Base-by-base conservation (phyloP, 441 rosid species). In the Mallotus repandus region DNA sequence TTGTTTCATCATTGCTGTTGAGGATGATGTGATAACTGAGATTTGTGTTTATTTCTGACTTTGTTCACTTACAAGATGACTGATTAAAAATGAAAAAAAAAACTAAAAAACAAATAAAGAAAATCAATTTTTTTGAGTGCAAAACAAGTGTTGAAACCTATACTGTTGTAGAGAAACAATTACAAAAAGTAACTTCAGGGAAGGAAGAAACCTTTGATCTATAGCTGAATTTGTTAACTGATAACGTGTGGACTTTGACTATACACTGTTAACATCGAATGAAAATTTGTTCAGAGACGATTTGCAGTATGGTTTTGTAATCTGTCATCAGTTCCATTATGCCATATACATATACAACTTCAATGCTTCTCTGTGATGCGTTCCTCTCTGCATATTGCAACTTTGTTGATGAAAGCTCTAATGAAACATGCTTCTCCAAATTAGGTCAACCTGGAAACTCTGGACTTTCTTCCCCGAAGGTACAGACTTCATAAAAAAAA, bases 291-390 rank as follows among this genome's bases (percentile, higher is more conserved):
- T 52, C 48, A 21, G 11, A 66, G 53, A 68, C 46, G 7, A 45
- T 62, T 25, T n/a, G 41, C 71, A 54, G 68, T 18, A 35, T 70
- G 35, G 29, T 9, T 70, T 63, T 60, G 64, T 6, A 60, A 11
- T 63, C 56, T 50, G 19, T 52, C 55, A 74, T 71, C 78, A 35
- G 61, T 59, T 67, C 67, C 18, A 19, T 62, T 35, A 45, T 2
- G 54, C 56, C 52, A 22, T 63, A 72, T 67, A 41, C 66, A 68
- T 77, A 67, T 22, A 22, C 29, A 50, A 10, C 70, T 65, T 53
- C 48, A 45, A 54, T 69, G 73, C 57, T 43, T 18, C 49, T 21
- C 55, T 58, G 69, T 62, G 64, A 38, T 6, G 9, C 58, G 11
- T 70, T 57, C 22, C 56, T 38, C 38, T 7, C 52, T 61, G 56